A percentile compares a stretch with the other conserved stretches of the same genome.
Evolutionary conservation across 805 yeast species (phyloP).

Genomic region (Nadsonia fulvescens): DNA sequence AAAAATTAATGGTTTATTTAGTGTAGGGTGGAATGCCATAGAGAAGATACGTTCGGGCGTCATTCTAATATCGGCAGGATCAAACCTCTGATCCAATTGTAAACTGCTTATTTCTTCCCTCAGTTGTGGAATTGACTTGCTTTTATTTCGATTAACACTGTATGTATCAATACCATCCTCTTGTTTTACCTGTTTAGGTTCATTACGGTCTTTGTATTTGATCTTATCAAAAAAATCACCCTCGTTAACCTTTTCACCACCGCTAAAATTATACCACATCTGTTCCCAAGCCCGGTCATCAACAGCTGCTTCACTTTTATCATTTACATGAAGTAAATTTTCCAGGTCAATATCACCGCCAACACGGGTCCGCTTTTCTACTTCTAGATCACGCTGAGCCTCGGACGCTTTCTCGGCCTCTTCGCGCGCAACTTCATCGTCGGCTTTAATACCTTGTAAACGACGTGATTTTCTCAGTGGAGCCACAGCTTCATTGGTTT

Average conservation of each 20-base stretch:
- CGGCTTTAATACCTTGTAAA: constrained; percentile 51
- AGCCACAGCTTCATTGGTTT: constrained; percentile 15
- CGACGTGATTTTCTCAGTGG: constrained; percentile 69
- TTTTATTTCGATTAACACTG: constrained; percentile 27
- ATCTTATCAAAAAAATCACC: constrained; percentile 20
- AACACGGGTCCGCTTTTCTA: constrained; percentile 25
- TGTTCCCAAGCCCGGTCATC: constrained; percentile 21
- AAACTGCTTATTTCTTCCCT: constrained; percentile 38
- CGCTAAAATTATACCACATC: constrained; percentile 16
- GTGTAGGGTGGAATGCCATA: constrained; percentile 60
- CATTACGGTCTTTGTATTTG: constrained; percentile 23
- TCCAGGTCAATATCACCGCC: constrained; percentile 32
- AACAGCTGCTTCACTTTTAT: constrained; percentile 12
- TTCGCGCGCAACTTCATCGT: constrained; percentile 26
- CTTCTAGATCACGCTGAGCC: constrained; percentile 11
- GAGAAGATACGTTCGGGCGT: constrained; percentile 52
- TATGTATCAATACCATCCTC: constrained; percentile 25
- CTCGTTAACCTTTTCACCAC: constrained; percentile 16
- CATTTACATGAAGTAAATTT: constrained; percentile 15
- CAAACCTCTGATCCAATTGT: constrained; percentile 34
- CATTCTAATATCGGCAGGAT: constrained; percentile 54
- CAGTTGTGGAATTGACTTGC: constrained; percentile 27
- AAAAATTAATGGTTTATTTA: constrained; percentile 39
- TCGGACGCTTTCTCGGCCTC: constrained; percentile 17
- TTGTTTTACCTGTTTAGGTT: not conserved